Percentiles rank a stretch among this genome's conserved stretches.
Evolutionary conservation across 2,329 filamentous ascomycete genomes (phyloP).

Genomic region (Taxawa tesnikishii): DNA sequence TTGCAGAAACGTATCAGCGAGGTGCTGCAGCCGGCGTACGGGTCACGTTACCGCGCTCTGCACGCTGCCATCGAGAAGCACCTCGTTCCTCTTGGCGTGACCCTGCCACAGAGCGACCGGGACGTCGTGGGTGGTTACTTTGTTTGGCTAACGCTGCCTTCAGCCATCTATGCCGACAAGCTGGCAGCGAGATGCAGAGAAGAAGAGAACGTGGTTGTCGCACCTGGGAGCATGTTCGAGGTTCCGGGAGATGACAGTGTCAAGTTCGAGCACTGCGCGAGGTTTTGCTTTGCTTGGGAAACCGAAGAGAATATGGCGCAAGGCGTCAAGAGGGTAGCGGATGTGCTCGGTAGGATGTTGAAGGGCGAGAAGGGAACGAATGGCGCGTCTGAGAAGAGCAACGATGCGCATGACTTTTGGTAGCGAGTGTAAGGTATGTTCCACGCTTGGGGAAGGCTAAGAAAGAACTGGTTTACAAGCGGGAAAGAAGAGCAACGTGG

Average conservation of each 20-base stretch:
- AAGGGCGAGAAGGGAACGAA: slow-evolving; percentile 2
- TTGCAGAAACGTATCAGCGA: slow-evolving; percentile 41
- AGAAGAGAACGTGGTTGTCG: slow-evolving; percentile 56
- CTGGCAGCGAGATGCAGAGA: slow-evolving; percentile 46
- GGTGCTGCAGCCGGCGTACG: slow-evolving; percentile 44
- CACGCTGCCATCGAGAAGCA: slow-evolving; percentile 45
- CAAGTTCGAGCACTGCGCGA: slow-evolving; percentile 47
- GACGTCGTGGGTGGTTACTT: slow-evolving; percentile 69
- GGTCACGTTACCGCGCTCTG: slow-evolving; percentile 41
- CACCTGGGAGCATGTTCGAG: slow-evolving; percentile 58
- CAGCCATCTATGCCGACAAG: slow-evolving; percentile 37
- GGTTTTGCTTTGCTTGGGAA: slow-evolving; percentile 65
- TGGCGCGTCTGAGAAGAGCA: too few species aligned
- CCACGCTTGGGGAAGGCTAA: too few species aligned
- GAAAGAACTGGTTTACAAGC: too few species aligned
- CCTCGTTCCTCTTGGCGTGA: slow-evolving; percentile 52
- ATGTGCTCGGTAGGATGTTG: slow-evolving; percentile 29
- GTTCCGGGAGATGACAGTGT: slow-evolving; percentile 32
- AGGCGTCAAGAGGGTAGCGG: slow-evolving; percentile 52
- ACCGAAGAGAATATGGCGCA: slow-evolving; percentile 52
- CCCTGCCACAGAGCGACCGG: slow-evolving; percentile 28
- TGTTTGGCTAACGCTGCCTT: slow-evolving; percentile 61
- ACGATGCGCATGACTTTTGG: too few species aligned
- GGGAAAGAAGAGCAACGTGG: too few species aligned
- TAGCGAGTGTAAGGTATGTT: too few species aligned